Evolutionary conservation across 306 rosid genomes (phyloP).

Genomic region (Delonix regia): DNA sequence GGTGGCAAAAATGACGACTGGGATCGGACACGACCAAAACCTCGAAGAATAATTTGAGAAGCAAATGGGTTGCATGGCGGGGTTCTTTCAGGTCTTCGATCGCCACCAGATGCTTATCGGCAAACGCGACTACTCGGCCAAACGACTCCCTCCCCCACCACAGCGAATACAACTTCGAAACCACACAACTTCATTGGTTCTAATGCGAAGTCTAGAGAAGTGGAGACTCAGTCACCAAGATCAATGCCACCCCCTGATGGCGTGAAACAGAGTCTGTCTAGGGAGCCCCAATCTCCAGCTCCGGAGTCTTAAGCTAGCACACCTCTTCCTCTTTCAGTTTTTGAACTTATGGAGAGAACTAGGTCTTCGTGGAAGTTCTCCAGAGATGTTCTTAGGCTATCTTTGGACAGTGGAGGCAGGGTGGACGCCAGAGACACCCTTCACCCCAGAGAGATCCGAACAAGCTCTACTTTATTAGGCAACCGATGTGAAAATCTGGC

Average conservation of each 20-base stretch:
- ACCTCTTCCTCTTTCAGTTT: slow-evolving; percentile 57
- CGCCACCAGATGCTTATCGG: slow-evolving; percentile 72
- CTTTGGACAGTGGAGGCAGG: slow-evolving; percentile 88
- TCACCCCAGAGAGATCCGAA: slow-evolving; percentile 64
- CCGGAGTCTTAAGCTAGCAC: slow-evolving; percentile 39
- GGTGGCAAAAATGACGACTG: no score
- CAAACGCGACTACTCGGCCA: slow-evolving; percentile 67
- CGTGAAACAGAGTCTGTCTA: slow-evolving; percentile 33
- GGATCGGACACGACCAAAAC: no score
- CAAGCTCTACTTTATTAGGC: slow-evolving; percentile 45
- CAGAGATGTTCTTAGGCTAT: no score
- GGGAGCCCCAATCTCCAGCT: slow-evolving; percentile 41
- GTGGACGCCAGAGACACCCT: slow-evolving; percentile 75
- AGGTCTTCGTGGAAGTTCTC: slow-evolving; percentile 82
- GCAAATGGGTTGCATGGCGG: slow-evolving; percentile 97
- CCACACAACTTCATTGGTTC: no score
- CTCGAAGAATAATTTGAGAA: no score
- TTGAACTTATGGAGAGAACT: slow-evolving; percentile 78
- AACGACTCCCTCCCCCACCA: slow-evolving; percentile 58
- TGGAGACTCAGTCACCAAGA: no score
- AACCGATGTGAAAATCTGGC: slow-evolving; percentile 32
- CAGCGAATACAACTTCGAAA: no score
- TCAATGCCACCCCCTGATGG: slow-evolving; percentile 54
- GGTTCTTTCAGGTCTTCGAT: slow-evolving; percentile 85
- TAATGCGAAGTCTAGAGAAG: no score